These are phyloP conservation scores for Colletotrichum sp. DNA, from an alignment of 2,329 filamentous ascomycete species.

Conservation along the genomic window DNA sequence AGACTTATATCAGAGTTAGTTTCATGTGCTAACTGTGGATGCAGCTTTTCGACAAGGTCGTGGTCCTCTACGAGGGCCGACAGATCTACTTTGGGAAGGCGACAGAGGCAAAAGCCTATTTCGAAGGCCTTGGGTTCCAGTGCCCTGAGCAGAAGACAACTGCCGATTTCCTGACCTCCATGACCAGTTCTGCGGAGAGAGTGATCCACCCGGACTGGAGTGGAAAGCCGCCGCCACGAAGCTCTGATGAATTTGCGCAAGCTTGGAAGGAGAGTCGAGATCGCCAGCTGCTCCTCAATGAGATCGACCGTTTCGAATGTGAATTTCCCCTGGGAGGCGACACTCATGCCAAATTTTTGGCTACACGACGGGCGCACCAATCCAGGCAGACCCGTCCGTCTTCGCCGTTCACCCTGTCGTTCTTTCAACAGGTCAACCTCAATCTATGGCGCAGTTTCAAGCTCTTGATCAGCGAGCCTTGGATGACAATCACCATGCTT, in stretches of 20 bases:
- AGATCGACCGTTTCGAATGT: conserved; percentile 6
- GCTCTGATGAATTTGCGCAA: conserved; percentile 6
- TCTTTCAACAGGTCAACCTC: conserved; percentile 48
- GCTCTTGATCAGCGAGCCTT: conserved; percentile 43
- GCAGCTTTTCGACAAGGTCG: conserved; percentile 67
- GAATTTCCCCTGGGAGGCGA: conserved; percentile 4
- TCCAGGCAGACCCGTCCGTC: conserved; percentile 34
- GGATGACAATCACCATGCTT: conserved; percentile 42
- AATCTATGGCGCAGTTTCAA: conserved; percentile 46
- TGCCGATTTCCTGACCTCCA: conserved; percentile 74
- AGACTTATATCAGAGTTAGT: accelerated
- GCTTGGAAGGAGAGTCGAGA: conserved; percentile 9
- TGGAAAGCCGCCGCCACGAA: neutral
- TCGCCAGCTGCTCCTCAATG: neutral
- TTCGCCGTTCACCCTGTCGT: conserved; percentile 54
- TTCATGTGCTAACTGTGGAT: neutral
- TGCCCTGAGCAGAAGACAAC: conserved; percentile 65
- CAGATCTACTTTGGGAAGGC: conserved; percentile 71
- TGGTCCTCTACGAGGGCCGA: conserved; percentile 69
- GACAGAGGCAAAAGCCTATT: conserved; percentile 67
- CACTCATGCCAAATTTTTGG: neutral
- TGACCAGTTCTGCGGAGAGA: conserved; percentile 37
- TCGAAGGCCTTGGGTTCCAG: conserved; percentile 69
- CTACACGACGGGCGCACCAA: neutral
- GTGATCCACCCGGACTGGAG: conserved; percentile 8